Evolutionary conservation across 2,329 filamentous ascomycete species (phyloP), one percentile per base, ranked within the genome.

Genomic region (Aspergillus floridensis): DNA sequence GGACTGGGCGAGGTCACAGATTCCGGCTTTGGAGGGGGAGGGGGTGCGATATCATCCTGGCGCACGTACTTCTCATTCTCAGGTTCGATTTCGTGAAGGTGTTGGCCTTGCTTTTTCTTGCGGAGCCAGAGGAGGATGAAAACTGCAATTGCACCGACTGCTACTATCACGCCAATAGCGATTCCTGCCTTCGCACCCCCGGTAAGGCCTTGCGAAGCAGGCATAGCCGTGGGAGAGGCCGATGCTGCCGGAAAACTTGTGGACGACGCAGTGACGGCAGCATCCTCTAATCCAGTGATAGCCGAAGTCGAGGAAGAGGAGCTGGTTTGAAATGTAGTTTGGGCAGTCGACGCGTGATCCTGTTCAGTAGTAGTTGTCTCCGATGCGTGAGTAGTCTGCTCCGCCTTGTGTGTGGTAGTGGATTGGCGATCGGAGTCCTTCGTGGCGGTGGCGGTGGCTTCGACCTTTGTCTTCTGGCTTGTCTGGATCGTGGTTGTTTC

Each of bases 131-230:
- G 87, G 71, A 91, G 88, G 21, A 90, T 80, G 22, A 90, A 73
- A n/a, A 87, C 79, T 31, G 86, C 85, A 26, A 95, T 72, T 2
- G 88, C 75, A 32, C 88, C 84, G 26, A 96, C 68, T 52, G 85
- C 85, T 6, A 88, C 81, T 32, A 97, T 77, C 51, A 96, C 86
- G 69, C 92, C 93, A 71, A 97, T 87, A 5, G 89, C 91, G 62
- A 97, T 84, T 61, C 95, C 95, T 48, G 92, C 93, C 76, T 92
- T 95, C 31, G 77, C 80, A 54, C 78, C 79, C 16, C 71, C 70
- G 2, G 76, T 75, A 61, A 82, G 68, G 16, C 78, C 79, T 19
- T 62, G 61, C n/a, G 74, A 71, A 14, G 65, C 61, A 19, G 69
- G 46, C 22, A 66, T 50, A 14, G 71, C 62, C 31, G 70, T 62